Conservation (phyloP, 352 stramenopile species). For the Phytophthora fragariaefolia region DNA sequence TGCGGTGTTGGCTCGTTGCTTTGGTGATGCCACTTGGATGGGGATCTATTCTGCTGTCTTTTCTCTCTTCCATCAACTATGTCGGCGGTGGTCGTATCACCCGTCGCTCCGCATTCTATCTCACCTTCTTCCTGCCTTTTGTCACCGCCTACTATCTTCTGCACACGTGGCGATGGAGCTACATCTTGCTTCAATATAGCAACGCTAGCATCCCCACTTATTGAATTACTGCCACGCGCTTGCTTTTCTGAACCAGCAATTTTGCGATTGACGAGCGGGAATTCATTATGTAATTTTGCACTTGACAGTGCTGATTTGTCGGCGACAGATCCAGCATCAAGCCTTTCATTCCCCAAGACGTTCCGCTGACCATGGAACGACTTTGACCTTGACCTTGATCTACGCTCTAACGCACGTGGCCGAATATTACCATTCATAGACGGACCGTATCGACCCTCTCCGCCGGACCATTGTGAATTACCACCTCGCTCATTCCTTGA, state of each 20-base stretch:
- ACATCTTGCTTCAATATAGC: neutral
- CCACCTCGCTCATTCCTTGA: slow-evolving; percentile 16
- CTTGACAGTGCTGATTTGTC: neutral
- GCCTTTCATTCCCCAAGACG: neutral
- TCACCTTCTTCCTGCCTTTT: neutral
- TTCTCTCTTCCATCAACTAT: neutral
- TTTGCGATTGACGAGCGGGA: neutral
- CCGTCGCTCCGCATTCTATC: neutral
- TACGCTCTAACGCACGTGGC: slow-evolving; percentile 10
- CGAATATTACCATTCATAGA: slow-evolving; percentile 24
- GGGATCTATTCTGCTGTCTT: neutral
- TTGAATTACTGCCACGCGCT: neutral
- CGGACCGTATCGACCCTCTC: slow-evolving; percentile 10
- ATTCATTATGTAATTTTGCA: neutral
- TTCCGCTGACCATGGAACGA: neutral
- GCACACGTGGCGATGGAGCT: neutral
- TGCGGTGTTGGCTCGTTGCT: neutral
- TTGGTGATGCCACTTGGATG: neutral
- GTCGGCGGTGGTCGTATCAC: neutral
- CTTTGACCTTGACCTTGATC: slow-evolving; percentile 21
- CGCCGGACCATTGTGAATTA: slow-evolving; percentile 2
- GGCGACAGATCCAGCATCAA: neutral
- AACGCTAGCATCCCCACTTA: neutral
- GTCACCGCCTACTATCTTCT: neutral
- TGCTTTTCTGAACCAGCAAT: neutral